phyloP scores from a whole-genome alignment of 1,284 basidiomycete species.

The Cryptococcus wingfieldii region DNA sequence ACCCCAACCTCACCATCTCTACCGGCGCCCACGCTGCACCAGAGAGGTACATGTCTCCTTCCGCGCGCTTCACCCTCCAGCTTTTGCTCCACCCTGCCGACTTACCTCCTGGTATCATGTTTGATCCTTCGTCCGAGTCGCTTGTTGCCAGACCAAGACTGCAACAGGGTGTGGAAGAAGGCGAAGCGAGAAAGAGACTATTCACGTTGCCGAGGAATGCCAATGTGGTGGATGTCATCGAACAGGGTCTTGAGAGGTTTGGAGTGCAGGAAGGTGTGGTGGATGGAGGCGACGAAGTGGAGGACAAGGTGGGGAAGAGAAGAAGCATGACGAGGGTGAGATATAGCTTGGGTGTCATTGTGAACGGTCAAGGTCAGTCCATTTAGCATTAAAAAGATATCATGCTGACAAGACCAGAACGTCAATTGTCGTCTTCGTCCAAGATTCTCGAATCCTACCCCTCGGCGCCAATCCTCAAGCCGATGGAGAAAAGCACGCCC shows the following conservation, averaged over 20 bases:
- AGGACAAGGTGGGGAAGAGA: slow-evolving; percentile 79
- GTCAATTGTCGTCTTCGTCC: slow-evolving; percentile 67
- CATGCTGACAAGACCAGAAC: slow-evolving; percentile 54
- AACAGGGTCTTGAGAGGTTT: slow-evolving; percentile 83
- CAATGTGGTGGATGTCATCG: slow-evolving; percentile 93
- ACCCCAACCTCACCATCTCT: slow-evolving; percentile 52
- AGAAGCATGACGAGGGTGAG: slow-evolving; percentile 71
- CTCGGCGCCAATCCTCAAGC: slow-evolving; percentile 66
- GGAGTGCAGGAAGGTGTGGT: slow-evolving; percentile 93
- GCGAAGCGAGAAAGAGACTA: slow-evolving; percentile 61
- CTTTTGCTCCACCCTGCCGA: slow-evolving; percentile 81
- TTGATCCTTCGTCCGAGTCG: slow-evolving; percentile 85
- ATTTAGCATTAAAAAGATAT: neutral
- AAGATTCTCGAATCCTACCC: slow-evolving; percentile 79
- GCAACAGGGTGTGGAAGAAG: slow-evolving; percentile 6
- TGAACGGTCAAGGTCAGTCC: slow-evolving; percentile 60
- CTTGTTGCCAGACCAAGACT: slow-evolving; percentile 56
- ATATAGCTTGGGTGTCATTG: slow-evolving; percentile 64
- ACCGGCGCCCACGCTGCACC: slow-evolving; percentile 55
- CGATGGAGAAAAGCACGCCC: slow-evolving; percentile 58
- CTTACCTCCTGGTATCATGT: slow-evolving; percentile 81
- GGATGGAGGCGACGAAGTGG: slow-evolving; percentile 94
- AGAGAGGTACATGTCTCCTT: slow-evolving; percentile 72
- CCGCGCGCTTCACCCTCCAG: slow-evolving; percentile 77
- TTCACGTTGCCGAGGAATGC: slow-evolving; percentile 88